phyloP scores from a whole-genome alignment of 495 filamentous ascomycete genomes.

The Polyplosphaeria fusca region DNA sequence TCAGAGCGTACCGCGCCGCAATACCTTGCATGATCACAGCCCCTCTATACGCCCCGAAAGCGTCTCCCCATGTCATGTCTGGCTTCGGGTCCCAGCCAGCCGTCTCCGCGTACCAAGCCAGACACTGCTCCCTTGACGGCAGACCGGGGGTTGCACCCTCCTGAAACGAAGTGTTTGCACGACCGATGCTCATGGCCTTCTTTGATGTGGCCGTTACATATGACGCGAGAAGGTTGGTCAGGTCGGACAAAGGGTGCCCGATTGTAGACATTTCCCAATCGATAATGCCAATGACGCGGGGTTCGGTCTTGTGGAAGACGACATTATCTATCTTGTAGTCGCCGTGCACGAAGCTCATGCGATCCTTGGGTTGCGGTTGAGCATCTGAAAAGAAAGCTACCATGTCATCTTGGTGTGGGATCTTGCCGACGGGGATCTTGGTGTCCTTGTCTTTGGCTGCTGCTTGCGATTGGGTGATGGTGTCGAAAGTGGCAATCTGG shows the following conservation, averaged over 20 bases:
- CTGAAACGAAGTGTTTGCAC: constrained; percentile 51
- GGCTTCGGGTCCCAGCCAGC: constrained; percentile 63
- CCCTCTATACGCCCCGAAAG: constrained; percentile 45
- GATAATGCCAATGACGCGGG: constrained; percentile 85
- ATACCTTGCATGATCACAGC: constrained; percentile 93
- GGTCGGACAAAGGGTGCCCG: constrained; percentile 86
- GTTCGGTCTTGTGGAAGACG: constrained; percentile 85
- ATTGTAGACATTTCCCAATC: constrained; percentile 99
- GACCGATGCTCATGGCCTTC: constrained; percentile 34
- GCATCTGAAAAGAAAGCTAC: constrained; percentile 70
- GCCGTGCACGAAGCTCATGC: constrained; percentile 79
- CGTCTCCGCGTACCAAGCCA: constrained; percentile 72
- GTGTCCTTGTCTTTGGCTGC: constrained; percentile 71
- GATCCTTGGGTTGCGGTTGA: constrained; percentile 68
- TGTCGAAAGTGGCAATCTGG: constrained; percentile 76
- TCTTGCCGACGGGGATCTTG: constrained; percentile 68
- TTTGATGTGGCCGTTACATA: constrained; percentile 45
- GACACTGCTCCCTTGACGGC: constrained; percentile 65
- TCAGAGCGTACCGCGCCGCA: constrained; percentile 72
- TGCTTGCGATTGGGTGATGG: constrained; percentile 76
- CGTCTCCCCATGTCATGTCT: constrained; percentile 60
- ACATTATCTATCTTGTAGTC: constrained; percentile 99
- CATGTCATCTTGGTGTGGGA: constrained; percentile 79
- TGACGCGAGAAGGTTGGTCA: constrained; percentile 74
- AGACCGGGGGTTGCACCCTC: constrained; percentile 64